These are phyloP conservation scores for Piloderma croceum DNA, from an alignment of 768 basidiomycete species.

Conservation along the genomic window DNA sequence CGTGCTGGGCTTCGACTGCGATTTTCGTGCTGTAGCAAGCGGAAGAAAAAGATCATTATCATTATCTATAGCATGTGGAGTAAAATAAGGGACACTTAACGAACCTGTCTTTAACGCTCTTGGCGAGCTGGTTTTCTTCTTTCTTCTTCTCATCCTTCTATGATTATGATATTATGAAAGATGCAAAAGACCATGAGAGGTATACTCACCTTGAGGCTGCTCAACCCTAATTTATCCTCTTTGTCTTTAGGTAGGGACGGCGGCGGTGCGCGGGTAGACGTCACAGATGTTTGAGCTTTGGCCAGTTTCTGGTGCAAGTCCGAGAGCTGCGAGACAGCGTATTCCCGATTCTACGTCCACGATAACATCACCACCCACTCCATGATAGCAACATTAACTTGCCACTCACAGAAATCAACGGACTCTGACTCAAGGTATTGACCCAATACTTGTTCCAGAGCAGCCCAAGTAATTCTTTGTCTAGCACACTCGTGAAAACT, in stretches of 20 bases:
- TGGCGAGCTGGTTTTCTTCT: constrained; percentile 80
- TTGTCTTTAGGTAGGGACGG: constrained; percentile 51
- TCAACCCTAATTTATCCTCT: constrained; percentile 34
- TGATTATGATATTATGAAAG: constrained; percentile 3
- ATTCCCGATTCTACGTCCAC: constrained; percentile 92
- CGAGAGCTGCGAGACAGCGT: constrained; percentile 84
- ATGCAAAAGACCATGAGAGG: background rate
- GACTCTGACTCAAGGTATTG: constrained; percentile 90
- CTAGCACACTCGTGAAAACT: constrained; percentile 89
- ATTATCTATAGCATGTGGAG: background rate
- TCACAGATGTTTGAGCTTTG: constrained; percentile 58
- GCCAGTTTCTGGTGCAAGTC: constrained; percentile 88
- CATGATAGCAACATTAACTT: too few relatives aligned
- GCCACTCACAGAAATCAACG: constrained; percentile 75
- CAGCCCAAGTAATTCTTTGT: constrained; percentile 80
- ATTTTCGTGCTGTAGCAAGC: constrained; percentile 65
- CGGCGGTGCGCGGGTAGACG: constrained; percentile 51
- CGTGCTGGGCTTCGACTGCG: constrained; percentile 87
- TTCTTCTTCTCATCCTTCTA: constrained; percentile 70
- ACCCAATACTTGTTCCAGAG: constrained; percentile 99
- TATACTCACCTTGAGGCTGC: constrained; percentile 35
- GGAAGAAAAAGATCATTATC: background rate
- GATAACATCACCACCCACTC: too few relatives aligned
- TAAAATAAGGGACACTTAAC: background rate
- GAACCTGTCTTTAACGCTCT: constrained; percentile 90